These are phyloP conservation scores for Phytomonas francai DNA, from an alignment of 208 protist genomes.

Conservation along the genomic window DNA sequence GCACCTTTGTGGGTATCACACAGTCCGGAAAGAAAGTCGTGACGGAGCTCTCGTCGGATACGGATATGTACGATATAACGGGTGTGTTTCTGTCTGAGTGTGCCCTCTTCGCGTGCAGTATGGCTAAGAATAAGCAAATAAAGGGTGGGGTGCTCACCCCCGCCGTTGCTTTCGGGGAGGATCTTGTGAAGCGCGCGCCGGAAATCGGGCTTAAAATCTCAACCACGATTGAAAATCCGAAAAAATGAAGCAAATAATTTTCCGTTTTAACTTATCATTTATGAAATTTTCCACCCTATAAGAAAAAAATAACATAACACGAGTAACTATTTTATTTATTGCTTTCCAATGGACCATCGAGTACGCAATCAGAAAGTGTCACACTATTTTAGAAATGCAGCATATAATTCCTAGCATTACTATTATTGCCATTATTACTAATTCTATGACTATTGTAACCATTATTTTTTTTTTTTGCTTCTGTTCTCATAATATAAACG, in stretches of 20 bases:
- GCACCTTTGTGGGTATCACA: conserved; percentile 44
- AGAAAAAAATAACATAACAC: neutral
- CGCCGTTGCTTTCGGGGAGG: conserved; percentile 49
- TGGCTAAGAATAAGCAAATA: conserved; percentile 29
- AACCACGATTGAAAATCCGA: conserved; percentile 6
- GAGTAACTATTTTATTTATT: neutral
- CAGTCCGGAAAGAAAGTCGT: conserved; percentile 30
- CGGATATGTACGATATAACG: conserved; percentile 69
- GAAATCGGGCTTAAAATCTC: conserved; percentile 30
- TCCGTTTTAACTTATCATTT: neutral
- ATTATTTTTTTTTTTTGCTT: conserved; percentile 9
- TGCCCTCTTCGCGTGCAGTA: conserved; percentile 32
- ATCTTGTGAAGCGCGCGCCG: conserved; percentile 29
- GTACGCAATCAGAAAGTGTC: neutral
- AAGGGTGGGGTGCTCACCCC: conserved; percentile 63
- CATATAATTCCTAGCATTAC: neutral
- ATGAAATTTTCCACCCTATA: neutral
- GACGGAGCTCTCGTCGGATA: conserved; percentile 20
- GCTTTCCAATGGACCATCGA: neutral
- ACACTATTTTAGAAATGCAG: too few species aligned
- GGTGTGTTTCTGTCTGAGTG: conserved; percentile 54
- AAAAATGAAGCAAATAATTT: conserved; percentile 1
- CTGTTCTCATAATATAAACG: neutral
- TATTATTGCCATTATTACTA: conserved; percentile 11
- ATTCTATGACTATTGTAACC: conserved; percentile 3